A percentile compares a stretch with the other conserved stretches of the same genome.
phyloP scores from a whole-genome alignment of 192 early-diverging fungal genomes.

The Coemansia javaensis region DNA sequence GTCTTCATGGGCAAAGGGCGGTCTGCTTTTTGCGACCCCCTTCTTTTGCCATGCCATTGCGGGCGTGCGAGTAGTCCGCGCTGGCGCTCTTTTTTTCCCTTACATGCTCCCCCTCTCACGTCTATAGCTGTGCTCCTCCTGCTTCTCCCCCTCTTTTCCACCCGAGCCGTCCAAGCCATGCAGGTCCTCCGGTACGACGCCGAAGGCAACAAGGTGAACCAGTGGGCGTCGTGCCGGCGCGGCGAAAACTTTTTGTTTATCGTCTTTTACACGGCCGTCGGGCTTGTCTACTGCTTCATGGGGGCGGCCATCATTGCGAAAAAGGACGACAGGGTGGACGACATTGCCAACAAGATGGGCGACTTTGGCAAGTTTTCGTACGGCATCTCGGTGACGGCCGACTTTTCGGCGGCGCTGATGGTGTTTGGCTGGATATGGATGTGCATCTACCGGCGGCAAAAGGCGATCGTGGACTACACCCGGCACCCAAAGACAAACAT shows the following conservation, averaged over 20 bases:
- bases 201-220: too few relatives aligned
- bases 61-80: too few relatives aligned
- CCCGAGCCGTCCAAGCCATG: too few relatives aligned
- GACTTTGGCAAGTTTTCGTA: background rate
- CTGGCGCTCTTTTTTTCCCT: too few relatives aligned
- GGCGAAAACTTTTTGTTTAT: constrained; percentile 1
- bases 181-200: too few relatives aligned
- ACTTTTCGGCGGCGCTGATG: background rate
- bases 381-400: background rate
- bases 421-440: background rate
- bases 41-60: too few relatives aligned
- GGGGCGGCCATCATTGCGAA: background rate
- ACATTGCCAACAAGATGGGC: background rate
- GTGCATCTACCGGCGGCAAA: background rate
- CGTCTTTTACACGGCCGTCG: background rate
- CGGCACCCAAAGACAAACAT: background rate
- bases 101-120: too few relatives aligned
- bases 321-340: background rate
- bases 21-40: too few relatives aligned
- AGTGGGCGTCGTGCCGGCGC: too few relatives aligned
- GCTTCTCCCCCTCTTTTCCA: too few relatives aligned
- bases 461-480: background rate
- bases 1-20: too few relatives aligned
- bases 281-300: background rate
- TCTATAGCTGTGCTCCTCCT: too few relatives aligned